These are phyloP conservation scores for Hygrocybe coccinea DNA, from an alignment of 768 basidiomycete species.

Conservation along the genomic window DNA sequence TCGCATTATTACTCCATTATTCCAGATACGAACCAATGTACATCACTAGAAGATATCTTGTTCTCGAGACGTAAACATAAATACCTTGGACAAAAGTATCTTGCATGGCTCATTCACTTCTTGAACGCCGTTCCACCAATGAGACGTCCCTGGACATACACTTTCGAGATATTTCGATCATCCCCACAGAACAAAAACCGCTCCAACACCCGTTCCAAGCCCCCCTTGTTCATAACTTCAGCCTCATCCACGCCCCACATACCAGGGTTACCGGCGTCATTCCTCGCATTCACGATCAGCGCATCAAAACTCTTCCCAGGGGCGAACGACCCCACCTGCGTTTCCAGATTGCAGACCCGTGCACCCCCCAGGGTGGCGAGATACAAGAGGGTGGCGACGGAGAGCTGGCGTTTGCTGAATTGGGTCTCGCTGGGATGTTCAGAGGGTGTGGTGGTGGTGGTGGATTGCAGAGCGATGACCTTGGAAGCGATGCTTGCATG, in stretches of 20 bases:
- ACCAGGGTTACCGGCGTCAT: conserved; percentile 49
- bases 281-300: conserved; percentile 58
- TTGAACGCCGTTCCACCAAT: conserved; percentile 64
- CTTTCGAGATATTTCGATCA: conserved; percentile 73
- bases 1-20: too few species aligned
- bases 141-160: conserved; percentile 77
- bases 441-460: conserved; percentile 5
- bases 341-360: conserved; percentile 65
- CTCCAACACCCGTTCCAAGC: conserved; percentile 63
- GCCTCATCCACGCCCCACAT: conserved; percentile 47
- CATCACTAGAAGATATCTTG: background rate
- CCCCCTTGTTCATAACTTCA: conserved; percentile 15
- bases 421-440: conserved; percentile 5
- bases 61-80: background rate
- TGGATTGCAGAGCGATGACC: conserved; percentile 51
- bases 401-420: conserved; percentile 60
- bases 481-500: conserved; percentile 80
- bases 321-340: conserved; percentile 69
- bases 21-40: too few species aligned
- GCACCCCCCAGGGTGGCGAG: conserved; percentile 93
- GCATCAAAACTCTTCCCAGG: conserved; percentile 90
- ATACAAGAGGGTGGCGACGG: conserved; percentile 73
- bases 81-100: background rate
- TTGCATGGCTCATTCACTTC: background rate
- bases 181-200: conserved; percentile 85